Evolutionary conservation across 345 rosid genomes (phyloP).

Genomic region (Corymbia maculata): DNA sequence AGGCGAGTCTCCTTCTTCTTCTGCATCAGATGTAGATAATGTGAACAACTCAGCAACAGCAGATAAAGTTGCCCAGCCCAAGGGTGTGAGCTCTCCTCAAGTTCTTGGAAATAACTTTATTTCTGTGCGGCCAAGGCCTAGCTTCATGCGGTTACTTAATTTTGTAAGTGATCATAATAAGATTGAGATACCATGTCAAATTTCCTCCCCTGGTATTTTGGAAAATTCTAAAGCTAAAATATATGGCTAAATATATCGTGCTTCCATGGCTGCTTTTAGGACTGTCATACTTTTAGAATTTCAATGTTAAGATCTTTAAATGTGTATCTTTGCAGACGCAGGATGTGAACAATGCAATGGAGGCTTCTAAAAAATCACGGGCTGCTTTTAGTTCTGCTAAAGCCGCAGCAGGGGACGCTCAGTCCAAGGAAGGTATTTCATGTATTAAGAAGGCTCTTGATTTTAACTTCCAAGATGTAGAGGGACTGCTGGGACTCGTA

Average conservation of each 20-base stretch:
- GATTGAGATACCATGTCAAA: not conserved
- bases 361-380: constrained; percentile 86
- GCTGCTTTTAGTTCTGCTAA: constrained; percentile 56
- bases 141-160: constrained; percentile 49
- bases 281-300: not conserved
- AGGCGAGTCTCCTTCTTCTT: constrained; percentile 99
- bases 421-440: constrained; percentile 42
- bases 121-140: constrained; percentile 54
- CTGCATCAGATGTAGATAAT: constrained; percentile 95
- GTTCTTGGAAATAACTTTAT: constrained; percentile 60
- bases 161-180: constrained; percentile 53
- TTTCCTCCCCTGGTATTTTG: not conserved
- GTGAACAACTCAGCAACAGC: constrained; percentile 60
- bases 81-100: constrained; percentile 66
- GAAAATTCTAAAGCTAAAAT: not conserved
- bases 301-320: not conserved
- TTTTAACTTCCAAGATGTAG: constrained; percentile 88
- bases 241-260: not conserved
- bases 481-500: constrained; percentile 67
- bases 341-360: constrained; percentile 79
- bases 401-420: constrained; percentile 39
- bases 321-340: constrained; percentile 49
- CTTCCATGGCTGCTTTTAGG: not conserved
- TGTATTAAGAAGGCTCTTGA: constrained; percentile 83
- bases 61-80: constrained; percentile 56